Percentiles rank a stretch among this genome's conserved stretches.
Evolutionary conservation across 148 eudicot species (phyloP).

Genomic region (Chenopodium album): DNA sequence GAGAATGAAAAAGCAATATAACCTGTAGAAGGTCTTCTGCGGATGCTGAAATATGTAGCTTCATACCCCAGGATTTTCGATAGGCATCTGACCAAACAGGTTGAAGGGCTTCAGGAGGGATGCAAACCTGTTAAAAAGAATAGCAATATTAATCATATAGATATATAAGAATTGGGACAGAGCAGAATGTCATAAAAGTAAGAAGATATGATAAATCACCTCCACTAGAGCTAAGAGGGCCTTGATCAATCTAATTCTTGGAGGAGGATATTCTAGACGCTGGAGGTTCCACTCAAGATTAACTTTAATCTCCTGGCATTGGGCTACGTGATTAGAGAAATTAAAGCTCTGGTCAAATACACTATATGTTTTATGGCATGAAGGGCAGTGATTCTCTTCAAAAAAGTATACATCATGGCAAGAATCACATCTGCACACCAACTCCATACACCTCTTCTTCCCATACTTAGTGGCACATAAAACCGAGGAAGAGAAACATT

Average conservation of each 20-base stretch:
- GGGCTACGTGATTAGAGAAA: conserved; percentile 44
- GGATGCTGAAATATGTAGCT: conserved; percentile 53
- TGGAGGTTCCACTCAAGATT: conserved; percentile 27
- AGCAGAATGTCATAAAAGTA: neutral
- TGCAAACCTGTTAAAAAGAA: conserved; percentile 47
- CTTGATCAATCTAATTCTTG: conserved; percentile 67
- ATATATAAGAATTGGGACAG: neutral
- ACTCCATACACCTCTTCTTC: conserved; percentile 42
- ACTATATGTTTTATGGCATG: conserved; percentile 45
- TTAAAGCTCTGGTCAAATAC: conserved; percentile 21
- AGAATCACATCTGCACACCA: conserved; percentile 50
- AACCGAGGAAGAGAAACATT: conserved; percentile 47
- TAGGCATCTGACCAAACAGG: conserved; percentile 64
- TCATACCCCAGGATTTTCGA: conserved; percentile 66
- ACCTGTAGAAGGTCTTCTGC: conserved; percentile 83
- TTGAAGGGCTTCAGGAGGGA: conserved; percentile 72
- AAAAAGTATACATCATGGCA: conserved; percentile 49
- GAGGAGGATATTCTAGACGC: conserved; percentile 38
- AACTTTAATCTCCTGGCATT: conserved; percentile 46
- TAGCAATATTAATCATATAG: no score
- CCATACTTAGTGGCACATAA: conserved; percentile 60
- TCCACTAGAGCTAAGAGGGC: conserved; percentile 56
- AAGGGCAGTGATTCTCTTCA: conserved; percentile 57
- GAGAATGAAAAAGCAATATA: neutral
- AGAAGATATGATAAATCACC: conserved; percentile 34